Evolutionary conservation across 2,329 filamentous ascomycete species (phyloP).

Genomic region (Monilinia laxa): DNA sequence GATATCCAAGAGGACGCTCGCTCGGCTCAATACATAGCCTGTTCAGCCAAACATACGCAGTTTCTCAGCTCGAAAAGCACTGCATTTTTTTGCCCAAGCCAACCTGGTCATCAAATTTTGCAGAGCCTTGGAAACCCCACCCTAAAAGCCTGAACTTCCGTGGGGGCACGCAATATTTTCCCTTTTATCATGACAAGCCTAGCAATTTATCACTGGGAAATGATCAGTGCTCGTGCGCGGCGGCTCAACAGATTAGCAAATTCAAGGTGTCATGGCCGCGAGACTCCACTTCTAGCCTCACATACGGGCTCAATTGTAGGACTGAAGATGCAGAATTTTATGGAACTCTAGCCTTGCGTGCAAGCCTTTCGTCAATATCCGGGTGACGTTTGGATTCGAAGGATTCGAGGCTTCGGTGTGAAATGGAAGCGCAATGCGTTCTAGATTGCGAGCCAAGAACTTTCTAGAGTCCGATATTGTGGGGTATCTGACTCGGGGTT

Average conservation of each 20-base stretch:
- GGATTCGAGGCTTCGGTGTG: not conserved
- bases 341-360: not conserved
- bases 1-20: too few relatives aligned
- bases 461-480: constrained; percentile 3
- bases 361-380: not conserved
- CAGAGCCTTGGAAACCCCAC: not conserved
- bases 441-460: not conserved
- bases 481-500: not conserved
- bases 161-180: not conserved
- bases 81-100: not conserved
- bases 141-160: constrained; percentile 6
- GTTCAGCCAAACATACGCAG: not conserved
- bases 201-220: not conserved
- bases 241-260: constrained; percentile 19
- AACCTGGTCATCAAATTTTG: constrained; percentile 3
- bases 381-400: constrained; percentile 5
- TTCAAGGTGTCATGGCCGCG: not conserved
- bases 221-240: not conserved
- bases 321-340: constrained; percentile 8
- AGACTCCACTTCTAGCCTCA: constrained; percentile 17
- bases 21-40: not conserved
- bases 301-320: not conserved
- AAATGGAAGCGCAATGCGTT: not conserved
- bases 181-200: not conserved
- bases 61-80: not conserved